Conservation (phyloP, 106 monocot genomes). For the Dioscorea zingiberensis region DNA sequence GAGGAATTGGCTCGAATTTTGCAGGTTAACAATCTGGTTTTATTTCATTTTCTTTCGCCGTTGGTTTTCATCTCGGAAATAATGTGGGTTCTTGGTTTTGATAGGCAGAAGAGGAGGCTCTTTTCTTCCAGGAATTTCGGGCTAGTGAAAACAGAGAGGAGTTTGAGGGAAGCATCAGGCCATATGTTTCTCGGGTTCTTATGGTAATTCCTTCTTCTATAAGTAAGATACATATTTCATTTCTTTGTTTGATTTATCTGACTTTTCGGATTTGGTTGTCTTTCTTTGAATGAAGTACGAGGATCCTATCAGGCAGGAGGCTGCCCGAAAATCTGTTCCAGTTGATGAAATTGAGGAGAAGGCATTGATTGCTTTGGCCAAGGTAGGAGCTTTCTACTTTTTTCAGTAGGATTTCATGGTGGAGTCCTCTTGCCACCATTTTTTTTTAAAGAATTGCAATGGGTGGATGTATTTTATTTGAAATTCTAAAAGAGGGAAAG, state of each 20-base stretch:
- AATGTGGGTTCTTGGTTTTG: background rate
- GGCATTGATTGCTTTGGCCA: constrained; percentile 73
- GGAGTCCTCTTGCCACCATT: too few species aligned
- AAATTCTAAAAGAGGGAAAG: too few species aligned
- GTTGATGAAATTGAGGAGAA: constrained; percentile 78
- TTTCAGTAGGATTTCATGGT: background rate
- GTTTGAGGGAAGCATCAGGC: constrained; percentile 51
- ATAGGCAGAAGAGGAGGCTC: constrained; percentile 86
- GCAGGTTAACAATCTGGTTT: constrained; percentile 31
- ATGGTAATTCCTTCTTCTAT: constrained; percentile 37
- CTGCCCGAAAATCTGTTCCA: constrained; percentile 75
- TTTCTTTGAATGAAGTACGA: constrained; percentile 56
- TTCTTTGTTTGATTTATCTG: too few species aligned
- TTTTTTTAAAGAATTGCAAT: too few species aligned
- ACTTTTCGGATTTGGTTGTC: background rate
- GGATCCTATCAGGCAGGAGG: constrained; percentile 59
- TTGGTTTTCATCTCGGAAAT: background rate
- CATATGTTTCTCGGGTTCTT: constrained; percentile 47
- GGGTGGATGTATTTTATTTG: too few species aligned
- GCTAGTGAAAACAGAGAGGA: constrained; percentile 22
- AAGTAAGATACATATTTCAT: too few species aligned
- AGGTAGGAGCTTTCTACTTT: constrained; percentile 26
- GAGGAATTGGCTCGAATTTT: constrained; percentile 75
- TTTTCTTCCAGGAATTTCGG: constrained; percentile 54
- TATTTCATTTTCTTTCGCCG: background rate